phyloP scores from a whole-genome alignment of 768 basidiomycete genomes.

The Phlegmacium glaucopus region DNA sequence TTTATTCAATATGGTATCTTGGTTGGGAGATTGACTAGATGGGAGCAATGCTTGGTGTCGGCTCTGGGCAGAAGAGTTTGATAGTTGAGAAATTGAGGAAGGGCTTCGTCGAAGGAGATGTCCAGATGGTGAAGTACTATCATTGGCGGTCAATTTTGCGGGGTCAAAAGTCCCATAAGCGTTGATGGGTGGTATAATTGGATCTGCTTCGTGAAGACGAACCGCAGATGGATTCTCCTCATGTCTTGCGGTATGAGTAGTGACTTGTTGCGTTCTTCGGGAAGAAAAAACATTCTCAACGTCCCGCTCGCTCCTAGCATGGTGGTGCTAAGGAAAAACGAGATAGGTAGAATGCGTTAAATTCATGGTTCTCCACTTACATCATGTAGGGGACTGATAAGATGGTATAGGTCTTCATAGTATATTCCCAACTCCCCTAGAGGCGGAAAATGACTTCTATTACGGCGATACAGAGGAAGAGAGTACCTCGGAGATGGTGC shows the following conservation, averaged over 20 bases:
- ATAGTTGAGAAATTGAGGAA: slow-evolving; percentile 17
- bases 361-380: too few relatives aligned
- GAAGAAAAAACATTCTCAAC: too few relatives aligned
- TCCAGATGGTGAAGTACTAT: slow-evolving; percentile 6
- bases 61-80: slow-evolving; percentile 17
- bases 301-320: slow-evolving; percentile 20
- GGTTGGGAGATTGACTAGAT: slow-evolving; percentile 23
- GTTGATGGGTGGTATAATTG: slow-evolving; percentile 43
- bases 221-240: not conserved
- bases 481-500: slow-evolving; percentile 54
- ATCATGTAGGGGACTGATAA: slow-evolving; percentile 54
- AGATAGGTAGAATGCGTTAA: too few relatives aligned
- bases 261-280: too few relatives aligned
- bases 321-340: slow-evolving; percentile 33
- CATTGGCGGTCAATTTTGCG: slow-evolving; percentile 7
- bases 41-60: slow-evolving; percentile 39
- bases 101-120: slow-evolving; percentile 13
- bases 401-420: slow-evolving; percentile 58
- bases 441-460: not conserved
- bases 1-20: slow-evolving; percentile 23
- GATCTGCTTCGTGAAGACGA: slow-evolving; percentile 17
- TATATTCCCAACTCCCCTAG: slow-evolving; percentile 57
- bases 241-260: slow-evolving; percentile 17
- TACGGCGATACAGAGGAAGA: not conserved
- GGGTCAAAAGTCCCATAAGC: slow-evolving; percentile 47